Conservation (phyloP, 768 basidiomycete species). For the Termitomyces sp. region DNA sequence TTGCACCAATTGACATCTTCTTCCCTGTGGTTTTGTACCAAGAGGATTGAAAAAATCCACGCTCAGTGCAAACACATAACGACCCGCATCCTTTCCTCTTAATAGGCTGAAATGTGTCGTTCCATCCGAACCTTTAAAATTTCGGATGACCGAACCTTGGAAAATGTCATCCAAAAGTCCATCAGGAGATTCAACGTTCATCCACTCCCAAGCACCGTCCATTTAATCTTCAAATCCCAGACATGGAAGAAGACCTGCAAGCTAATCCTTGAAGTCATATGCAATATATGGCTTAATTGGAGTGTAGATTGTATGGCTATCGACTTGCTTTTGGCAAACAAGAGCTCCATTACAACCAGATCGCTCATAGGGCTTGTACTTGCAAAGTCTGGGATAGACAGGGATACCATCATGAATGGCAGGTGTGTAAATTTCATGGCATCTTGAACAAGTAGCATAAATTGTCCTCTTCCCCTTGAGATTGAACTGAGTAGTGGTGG, state of each 20-base stretch:
- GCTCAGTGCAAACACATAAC: conserved; percentile 24
- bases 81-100: conserved; percentile 10
- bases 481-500: too few relatives aligned
- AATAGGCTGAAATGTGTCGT: conserved; percentile 14
- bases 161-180: background rate
- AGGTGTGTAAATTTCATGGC: too few relatives aligned
- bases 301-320: background rate
- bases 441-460: too few relatives aligned
- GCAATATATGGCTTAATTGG: background rate
- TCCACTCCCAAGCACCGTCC: background rate
- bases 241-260: background rate
- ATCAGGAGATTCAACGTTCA: background rate
- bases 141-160: background rate
- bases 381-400: too few relatives aligned
- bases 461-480: too few relatives aligned
- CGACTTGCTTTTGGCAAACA: conserved; percentile 12
- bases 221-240: background rate
- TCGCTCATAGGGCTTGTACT: too few relatives aligned
- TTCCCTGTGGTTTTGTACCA: conserved; percentile 21
- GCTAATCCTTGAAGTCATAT: background rate
- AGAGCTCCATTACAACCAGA: background rate
- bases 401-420: too few relatives aligned
- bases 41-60: conserved; percentile 23
- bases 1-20: conserved; percentile 21
- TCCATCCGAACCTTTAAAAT: conserved; percentile 18